A percentile compares a stretch with the other conserved stretches of the same genome.
phyloP scores from a whole-genome alignment of 2,329 filamentous ascomycete species.

The Aspergillus neotritici region DNA sequence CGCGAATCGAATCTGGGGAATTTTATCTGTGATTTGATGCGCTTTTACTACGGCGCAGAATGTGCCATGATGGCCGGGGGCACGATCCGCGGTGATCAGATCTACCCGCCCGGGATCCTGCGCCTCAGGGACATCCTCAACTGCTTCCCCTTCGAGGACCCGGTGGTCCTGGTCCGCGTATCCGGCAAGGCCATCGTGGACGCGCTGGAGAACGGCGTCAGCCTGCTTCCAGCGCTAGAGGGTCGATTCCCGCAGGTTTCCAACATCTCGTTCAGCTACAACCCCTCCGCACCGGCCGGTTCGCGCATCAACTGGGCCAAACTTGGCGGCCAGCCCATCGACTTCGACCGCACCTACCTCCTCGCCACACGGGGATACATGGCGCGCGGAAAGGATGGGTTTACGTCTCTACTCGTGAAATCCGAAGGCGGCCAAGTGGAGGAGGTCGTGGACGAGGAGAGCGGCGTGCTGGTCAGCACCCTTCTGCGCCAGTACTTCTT shows the following conservation, averaged over 20 bases:
- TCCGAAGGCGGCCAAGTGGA: constrained; percentile 70
- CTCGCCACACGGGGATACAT: constrained; percentile 83
- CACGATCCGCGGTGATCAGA: constrained; percentile 80
- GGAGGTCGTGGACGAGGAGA: constrained; percentile 78
- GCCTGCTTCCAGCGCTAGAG: constrained; percentile 74
- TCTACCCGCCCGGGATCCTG: constrained; percentile 75
- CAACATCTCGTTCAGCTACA: constrained; percentile 70
- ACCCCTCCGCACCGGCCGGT: constrained; percentile 56
- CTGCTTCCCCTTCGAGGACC: constrained; percentile 90
- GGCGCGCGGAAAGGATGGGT: constrained; percentile 82
- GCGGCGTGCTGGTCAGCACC: constrained; percentile 77
- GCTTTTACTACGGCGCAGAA: constrained; percentile 72
- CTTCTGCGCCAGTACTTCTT: constrained; percentile 89
- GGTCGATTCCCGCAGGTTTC: constrained; percentile 82
- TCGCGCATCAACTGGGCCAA: constrained; percentile 59
- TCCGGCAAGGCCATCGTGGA: constrained; percentile 66
- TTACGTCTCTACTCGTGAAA: constrained; percentile 66
- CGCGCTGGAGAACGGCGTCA: constrained; percentile 81
- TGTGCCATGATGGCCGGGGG: constrained; percentile 80
- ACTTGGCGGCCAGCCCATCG: constrained; percentile 57
- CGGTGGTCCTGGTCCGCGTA: constrained; percentile 70
- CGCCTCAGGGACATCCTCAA: constrained; percentile 76
- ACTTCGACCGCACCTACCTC: constrained; percentile 60
- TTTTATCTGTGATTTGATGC: constrained; percentile 88
- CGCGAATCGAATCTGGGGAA: constrained; percentile 81